Conservation (phyloP, 2,329 filamentous ascomycete species). For the Neofusicoccum umdonicola region DNA sequence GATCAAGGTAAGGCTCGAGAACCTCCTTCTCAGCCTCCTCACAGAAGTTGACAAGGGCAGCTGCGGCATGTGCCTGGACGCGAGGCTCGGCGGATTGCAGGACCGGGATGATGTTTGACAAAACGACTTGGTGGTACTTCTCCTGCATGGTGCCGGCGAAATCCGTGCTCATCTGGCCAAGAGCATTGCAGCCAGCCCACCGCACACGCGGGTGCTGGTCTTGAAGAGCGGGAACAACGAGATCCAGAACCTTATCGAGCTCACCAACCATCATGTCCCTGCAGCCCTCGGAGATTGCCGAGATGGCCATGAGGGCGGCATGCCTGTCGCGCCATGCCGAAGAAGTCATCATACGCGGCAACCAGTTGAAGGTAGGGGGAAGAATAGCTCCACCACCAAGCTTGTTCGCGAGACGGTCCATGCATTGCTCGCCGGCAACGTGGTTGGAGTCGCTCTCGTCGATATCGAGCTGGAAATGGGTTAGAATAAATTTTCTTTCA, state of each 20-base stretch:
- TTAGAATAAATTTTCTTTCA: constrained; percentile 22
- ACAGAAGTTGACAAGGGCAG: constrained; percentile 98
- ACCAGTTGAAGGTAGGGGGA: constrained; percentile 92
- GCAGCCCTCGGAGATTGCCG: constrained; percentile 95
- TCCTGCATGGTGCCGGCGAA: constrained; percentile 98
- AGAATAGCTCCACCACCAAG: constrained; percentile 91
- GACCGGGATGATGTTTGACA: constrained; percentile 89
- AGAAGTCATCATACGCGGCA: constrained; percentile 96
- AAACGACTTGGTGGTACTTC: constrained; percentile 83
- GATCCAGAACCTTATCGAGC: constrained; percentile 85
- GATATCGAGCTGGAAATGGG: constrained; percentile 66
- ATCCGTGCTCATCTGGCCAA: constrained; percentile 99
- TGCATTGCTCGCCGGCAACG: constrained; percentile 95
- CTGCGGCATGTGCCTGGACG: constrained; percentile 94
- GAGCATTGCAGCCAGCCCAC: constrained; percentile 95
- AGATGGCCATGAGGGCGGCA: constrained; percentile 97
- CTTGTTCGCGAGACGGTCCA: constrained; percentile 97
- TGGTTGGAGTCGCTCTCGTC: constrained; percentile 98
- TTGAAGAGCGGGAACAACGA: constrained; percentile 88
- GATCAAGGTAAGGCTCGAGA: constrained; percentile 88
- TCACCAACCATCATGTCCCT: constrained; percentile 94
- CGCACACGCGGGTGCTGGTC: constrained; percentile 91
- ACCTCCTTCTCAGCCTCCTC: constrained; percentile 93
- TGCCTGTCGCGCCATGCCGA: constrained; percentile 93
- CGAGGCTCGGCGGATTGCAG: constrained; percentile 82